These are phyloP conservation scores for Pisolithus microcarpus DNA, from an alignment of 768 basidiomycete genomes.

Conservation along the genomic window DNA sequence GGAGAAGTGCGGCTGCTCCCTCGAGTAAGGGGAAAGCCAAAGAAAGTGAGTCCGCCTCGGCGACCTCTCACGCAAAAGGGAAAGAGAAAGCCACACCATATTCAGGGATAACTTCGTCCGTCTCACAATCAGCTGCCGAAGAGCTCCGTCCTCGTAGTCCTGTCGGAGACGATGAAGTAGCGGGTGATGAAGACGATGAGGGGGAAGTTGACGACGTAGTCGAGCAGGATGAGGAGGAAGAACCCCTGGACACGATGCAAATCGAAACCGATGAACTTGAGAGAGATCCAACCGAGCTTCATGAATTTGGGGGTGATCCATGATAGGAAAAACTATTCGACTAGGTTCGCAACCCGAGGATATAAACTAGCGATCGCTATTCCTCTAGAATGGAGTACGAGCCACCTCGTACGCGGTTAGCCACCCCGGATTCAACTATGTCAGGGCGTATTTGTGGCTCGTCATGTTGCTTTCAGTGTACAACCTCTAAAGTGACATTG, in stretches of 20 bases:
- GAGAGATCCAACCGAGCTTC: slow-evolving; percentile 33
- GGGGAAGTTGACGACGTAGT: slow-evolving; percentile 19
- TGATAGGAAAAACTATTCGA: slow-evolving; percentile 6
- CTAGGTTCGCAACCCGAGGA: background rate
- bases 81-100: slow-evolving; percentile 28
- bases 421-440: no score
- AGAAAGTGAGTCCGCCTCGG: slow-evolving; percentile 27
- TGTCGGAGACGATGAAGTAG: slow-evolving; percentile 26
- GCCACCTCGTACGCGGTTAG: no score
- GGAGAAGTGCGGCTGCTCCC: slow-evolving; percentile 19
- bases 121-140: slow-evolving; percentile 17
- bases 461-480: no score
- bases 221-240: slow-evolving; percentile 33
- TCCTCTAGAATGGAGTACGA: no score
- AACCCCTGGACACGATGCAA: slow-evolving; percentile 35
- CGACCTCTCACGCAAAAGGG: slow-evolving; percentile 20
- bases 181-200: slow-evolving; percentile 22
- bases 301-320: slow-evolving; percentile 15
- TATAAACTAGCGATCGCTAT: no score
- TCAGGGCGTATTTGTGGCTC: no score
- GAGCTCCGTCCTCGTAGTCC: slow-evolving; percentile 19
- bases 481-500: no score
- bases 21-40: slow-evolving; percentile 25
- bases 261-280: slow-evolving; percentile 39
- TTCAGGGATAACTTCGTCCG: slow-evolving; percentile 22